Conservation (phyloP, 345 rosid genomes). For the Sapria himalayana region DNA sequence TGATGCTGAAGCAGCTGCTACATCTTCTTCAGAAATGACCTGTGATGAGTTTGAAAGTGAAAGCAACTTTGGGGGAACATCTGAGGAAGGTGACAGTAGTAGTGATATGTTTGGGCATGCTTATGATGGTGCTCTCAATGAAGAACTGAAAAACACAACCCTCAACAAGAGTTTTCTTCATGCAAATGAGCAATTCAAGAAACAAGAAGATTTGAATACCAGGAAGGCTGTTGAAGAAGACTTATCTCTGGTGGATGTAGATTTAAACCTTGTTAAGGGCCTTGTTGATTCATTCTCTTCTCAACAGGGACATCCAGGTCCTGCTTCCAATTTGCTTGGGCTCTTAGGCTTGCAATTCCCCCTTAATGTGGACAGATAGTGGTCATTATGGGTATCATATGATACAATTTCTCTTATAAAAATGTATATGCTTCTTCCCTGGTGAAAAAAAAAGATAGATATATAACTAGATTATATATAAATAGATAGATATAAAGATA, state of each 20-base stretch:
- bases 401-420: neutral
- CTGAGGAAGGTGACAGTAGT: constrained; percentile 25
- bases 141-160: constrained; percentile 44
- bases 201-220: constrained; percentile 38
- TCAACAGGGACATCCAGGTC: constrained; percentile 89
- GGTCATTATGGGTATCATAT: neutral
- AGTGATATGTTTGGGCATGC: constrained; percentile 35
- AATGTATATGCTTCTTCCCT: neutral
- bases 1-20: constrained; percentile 35
- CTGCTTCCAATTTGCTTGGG: constrained; percentile 71
- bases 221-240: constrained; percentile 35
- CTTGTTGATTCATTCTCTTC: constrained; percentile 64
- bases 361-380: constrained; percentile 13
- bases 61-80: constrained; percentile 14
- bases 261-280: constrained; percentile 69
- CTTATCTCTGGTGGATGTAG: constrained; percentile 57
- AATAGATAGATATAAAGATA: too few species aligned
- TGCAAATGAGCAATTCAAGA: constrained; percentile 26
- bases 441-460: too few species aligned
- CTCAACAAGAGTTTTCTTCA: constrained; percentile 43
- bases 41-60: too few species aligned
- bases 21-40: constrained; percentile 58
- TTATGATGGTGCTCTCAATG: constrained; percentile 46
- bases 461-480: too few species aligned
- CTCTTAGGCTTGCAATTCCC: constrained; percentile 75